Evolutionary conservation across 805 yeast genomes (phyloP), one percentile per base, ranked within the genome.

Genomic region (Teunomyces panamensis): DNA sequence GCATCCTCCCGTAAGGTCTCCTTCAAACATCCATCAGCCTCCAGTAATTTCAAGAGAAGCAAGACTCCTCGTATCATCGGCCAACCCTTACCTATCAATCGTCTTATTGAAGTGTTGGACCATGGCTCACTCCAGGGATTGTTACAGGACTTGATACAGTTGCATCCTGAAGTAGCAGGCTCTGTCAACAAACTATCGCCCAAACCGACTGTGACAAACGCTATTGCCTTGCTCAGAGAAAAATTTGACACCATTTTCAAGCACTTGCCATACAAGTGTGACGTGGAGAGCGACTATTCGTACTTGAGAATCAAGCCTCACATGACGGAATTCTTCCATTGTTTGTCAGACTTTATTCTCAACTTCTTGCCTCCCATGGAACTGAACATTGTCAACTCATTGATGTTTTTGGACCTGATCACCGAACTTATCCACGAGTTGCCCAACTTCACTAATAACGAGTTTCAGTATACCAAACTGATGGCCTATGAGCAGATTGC

Each of bases 191-290:
- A 68, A 39, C 57, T 77, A 50, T 75, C 87, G 0, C 89, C 91
- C 24, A 72, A 71, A 43, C 82, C 90, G 11, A 71, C 83, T 0
- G 74, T 81, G 3, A 63, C 70, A 9, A 74, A 77, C 48, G 77
- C 87, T 5, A 60, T 85, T 8, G 70, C 65, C 9, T 69, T 80
- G 36, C 69, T 89, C 45, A 62, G 68, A 33, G 56, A 59, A 5
- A 80, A 82, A 56, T 67, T 78, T 42, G 60, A 73, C 16, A 60
- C 58, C 4, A 78, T 87, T 26, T 56, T 68, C 16, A 62, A 63
- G 8, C 74, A 77, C 49, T 65, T 89, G 53, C 96, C 96, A 1
- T 88, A 86, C 63, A 83, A 84, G 54, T 89, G 88, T 52, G 90
- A 87, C 56, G 73, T 77, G 8, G 73, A 78, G 32, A 80, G 86